A percentile compares a stretch with the other conserved stretches of the same genome.
Conservation (phyloP, 805 yeast species). For the Candida pseudofarinosa region DNA sequence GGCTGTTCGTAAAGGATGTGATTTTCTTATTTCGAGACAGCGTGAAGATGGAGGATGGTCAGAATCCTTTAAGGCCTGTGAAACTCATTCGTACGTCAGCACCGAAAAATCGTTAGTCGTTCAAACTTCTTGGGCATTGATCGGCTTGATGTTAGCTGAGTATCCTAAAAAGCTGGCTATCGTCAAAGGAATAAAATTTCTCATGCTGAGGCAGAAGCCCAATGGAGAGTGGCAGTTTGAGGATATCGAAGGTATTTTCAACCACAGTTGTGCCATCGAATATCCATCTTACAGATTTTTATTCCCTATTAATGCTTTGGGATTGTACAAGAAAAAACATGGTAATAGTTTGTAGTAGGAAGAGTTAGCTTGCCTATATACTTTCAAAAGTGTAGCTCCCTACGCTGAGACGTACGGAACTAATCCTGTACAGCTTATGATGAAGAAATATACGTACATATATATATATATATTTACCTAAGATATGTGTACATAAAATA, state of each 20-base stretch:
- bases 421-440: no score
- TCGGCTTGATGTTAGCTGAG: conserved; percentile 74
- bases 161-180: conserved; percentile 71
- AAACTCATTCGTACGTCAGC: conserved; percentile 70
- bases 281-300: conserved; percentile 89
- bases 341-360: conserved; percentile 17
- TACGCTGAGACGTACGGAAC: no score
- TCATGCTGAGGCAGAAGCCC: conserved; percentile 61
- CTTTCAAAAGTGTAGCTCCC: no score
- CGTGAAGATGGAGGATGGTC: conserved; percentile 96
- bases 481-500: no score
- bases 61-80: conserved; percentile 88
- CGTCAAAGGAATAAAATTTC: conserved; percentile 54
- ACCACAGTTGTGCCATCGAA: conserved; percentile 87
- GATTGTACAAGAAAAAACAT: conserved; percentile 48
- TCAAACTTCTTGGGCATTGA: conserved; percentile 90
- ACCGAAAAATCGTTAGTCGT: conserved; percentile 65
- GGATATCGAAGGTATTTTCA: conserved; percentile 91
- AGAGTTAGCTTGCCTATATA: no score
- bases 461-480: no score
- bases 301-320: conserved; percentile 91
- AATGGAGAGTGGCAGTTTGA: conserved; percentile 87
- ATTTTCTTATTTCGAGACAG: conserved; percentile 73
- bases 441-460: no score
- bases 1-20: conserved; percentile 73